Conservation (phyloP, 768 basidiomycete species). For the Brasilioporus rufonigricans region DNA sequence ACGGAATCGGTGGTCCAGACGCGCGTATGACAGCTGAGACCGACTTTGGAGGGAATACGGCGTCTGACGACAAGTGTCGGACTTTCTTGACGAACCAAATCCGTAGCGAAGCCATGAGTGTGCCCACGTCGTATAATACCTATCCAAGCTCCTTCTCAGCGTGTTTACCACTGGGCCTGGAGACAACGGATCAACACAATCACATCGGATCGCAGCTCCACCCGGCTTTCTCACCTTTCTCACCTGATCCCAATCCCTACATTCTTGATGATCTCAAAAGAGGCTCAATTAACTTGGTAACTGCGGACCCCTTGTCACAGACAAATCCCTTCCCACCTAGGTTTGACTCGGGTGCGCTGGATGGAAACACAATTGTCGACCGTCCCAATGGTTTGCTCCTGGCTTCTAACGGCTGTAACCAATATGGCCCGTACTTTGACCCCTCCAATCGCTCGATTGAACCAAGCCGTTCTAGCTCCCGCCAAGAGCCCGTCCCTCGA, state of each 20-base stretch:
- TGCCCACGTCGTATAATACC: slow-evolving; percentile 20
- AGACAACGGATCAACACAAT: slow-evolving; percentile 16
- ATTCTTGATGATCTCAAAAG: slow-evolving; percentile 35
- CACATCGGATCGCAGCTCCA: slow-evolving; percentile 20
- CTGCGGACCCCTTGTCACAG: slow-evolving; percentile 45
- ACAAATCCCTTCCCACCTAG: slow-evolving; percentile 51
- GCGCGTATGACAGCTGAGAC: slow-evolving; percentile 3
- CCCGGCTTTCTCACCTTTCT: slow-evolving; percentile 68
- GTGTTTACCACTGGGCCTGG: slow-evolving; percentile 13
- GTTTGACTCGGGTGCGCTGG: slow-evolving; percentile 39
- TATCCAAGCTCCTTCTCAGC: slow-evolving; percentile 18
- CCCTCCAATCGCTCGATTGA: slow-evolving; percentile 37
- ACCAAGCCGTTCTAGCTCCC: slow-evolving; percentile 40
- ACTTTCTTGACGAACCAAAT: slow-evolving; percentile 20
- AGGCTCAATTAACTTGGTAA: slow-evolving; percentile 35
- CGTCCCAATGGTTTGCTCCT: slow-evolving; percentile 46
- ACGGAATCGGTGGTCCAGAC: slow-evolving; percentile 21
- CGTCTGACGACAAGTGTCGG: slow-evolving; percentile 25
- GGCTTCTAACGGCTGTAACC: slow-evolving; percentile 45
- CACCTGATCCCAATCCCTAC: slow-evolving; percentile 64
- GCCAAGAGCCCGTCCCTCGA: slow-evolving; percentile 51
- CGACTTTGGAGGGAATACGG: slow-evolving; percentile 16
- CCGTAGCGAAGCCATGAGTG: slow-evolving; percentile 12
- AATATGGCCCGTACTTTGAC: slow-evolving; percentile 45
- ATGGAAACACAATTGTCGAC: slow-evolving; percentile 35